Percentiles rank a stretch among this genome's conserved stretches.
phyloP scores from a whole-genome alignment of 768 basidiomycete genomes.

The Lentinula edodes region DNA sequence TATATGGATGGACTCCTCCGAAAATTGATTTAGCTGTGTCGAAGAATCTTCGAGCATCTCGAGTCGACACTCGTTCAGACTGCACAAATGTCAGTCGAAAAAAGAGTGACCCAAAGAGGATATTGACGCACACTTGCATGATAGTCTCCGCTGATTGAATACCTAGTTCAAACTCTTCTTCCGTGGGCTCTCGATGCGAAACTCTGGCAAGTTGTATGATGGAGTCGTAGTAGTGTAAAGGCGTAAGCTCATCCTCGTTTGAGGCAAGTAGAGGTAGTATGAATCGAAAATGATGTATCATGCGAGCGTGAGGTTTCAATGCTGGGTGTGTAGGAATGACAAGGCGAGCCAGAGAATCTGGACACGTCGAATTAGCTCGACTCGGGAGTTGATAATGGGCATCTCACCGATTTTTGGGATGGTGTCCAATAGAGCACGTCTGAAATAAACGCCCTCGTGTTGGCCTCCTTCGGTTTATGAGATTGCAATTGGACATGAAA shows the following conservation, averaged over 20 bases:
- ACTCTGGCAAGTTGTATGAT: conserved; percentile 69
- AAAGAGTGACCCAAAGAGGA: not conserved
- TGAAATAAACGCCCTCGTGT: conserved; percentile 57
- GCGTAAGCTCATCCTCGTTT: conserved; percentile 61
- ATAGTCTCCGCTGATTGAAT: conserved; percentile 60
- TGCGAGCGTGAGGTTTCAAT: conserved; percentile 66
- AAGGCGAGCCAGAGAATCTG: conserved; percentile 64
- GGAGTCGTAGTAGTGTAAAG: conserved; percentile 73
- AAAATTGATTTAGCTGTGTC: conserved; percentile 30
- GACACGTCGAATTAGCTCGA: not conserved
- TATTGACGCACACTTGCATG: conserved; percentile 44
- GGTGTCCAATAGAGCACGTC: conserved; percentile 65
- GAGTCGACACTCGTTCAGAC: conserved; percentile 57
- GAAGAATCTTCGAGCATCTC: conserved; percentile 60
- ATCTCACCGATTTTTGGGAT: conserved; percentile 62
- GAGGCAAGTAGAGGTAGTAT: conserved; percentile 55
- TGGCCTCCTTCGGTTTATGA: conserved; percentile 39
- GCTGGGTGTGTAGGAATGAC: conserved; percentile 70
- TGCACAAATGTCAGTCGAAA: conserved; percentile 16
- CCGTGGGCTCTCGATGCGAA: conserved; percentile 52
- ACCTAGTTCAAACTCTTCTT: conserved; percentile 62
- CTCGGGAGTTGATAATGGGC: not conserved
- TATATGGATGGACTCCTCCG: conserved; percentile 13
- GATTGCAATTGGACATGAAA: not conserved
- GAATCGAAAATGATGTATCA: conserved; percentile 79